Conservation (phyloP, 1,284 basidiomycete species). For the Pascua sp. region DNA sequence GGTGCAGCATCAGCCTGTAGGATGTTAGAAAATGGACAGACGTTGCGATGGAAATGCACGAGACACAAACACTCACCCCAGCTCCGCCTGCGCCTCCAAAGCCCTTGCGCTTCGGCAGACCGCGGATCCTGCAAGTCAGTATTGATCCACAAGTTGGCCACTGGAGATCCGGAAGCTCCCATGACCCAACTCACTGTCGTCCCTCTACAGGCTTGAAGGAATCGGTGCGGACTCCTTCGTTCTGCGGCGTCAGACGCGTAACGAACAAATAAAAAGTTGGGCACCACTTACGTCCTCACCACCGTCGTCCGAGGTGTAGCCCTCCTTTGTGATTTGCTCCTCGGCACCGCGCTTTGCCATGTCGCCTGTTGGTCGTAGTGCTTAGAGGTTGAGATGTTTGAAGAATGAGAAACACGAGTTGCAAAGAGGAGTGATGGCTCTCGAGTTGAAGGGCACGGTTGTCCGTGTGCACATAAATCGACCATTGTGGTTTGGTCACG, state of each 20-base stretch:
- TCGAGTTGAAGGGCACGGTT: background rate
- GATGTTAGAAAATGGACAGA: background rate
- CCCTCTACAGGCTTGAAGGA: conserved; percentile 38
- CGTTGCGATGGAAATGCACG: no score
- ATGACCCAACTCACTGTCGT: conserved; percentile 30
- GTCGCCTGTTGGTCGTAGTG: background rate
- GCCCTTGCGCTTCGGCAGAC: conserved; percentile 47
- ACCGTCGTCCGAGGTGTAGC: conserved; percentile 40
- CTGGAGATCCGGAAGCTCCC: background rate
- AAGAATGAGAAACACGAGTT: background rate
- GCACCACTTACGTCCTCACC: conserved; percentile 50
- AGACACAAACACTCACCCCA: no score
- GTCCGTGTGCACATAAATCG: background rate
- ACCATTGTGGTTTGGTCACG: no score
- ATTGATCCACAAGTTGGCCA: conserved; percentile 1
- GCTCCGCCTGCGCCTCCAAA: conserved; percentile 7
- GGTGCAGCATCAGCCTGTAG: conserved; percentile 2
- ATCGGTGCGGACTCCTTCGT: conserved; percentile 22
- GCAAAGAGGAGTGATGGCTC: background rate
- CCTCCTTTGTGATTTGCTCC: conserved; percentile 65
- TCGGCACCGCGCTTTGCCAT: conserved; percentile 69
- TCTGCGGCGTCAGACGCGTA: conserved; percentile 19
- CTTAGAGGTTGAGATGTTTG: no score
- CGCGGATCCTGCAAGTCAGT: conserved; percentile 44
- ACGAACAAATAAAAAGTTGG: conserved; percentile 15